Percentiles rank a stretch among this genome's conserved stretches.
Conservation (phyloP, 345 rosid genomes). For the Hibiscus syriacus region DNA sequence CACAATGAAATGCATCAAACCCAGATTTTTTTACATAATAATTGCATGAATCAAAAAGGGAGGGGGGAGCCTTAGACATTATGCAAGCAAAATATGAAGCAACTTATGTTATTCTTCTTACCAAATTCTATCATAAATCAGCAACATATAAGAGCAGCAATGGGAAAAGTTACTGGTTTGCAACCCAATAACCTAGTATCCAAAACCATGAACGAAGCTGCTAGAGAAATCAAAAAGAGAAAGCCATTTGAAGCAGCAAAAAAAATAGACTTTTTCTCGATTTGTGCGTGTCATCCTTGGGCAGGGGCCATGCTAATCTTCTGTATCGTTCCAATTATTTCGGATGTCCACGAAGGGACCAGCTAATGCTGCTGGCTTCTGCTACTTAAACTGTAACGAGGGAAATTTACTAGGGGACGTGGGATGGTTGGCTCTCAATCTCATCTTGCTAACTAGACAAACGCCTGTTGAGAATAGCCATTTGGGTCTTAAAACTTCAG, state of each 20-base stretch:
- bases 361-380: accelerated
- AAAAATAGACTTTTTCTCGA: not conserved
- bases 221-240: too few species aligned
- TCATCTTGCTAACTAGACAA: not conserved
- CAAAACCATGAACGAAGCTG: not conserved
- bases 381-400: not conserved
- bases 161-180: too few species aligned
- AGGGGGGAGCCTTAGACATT: too few species aligned
- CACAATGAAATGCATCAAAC: not conserved
- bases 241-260: not conserved
- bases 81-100: too few species aligned
- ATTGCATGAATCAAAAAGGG: too few species aligned
- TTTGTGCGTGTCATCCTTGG: slow-evolving; percentile 14
- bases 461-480: not conserved
- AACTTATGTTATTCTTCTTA: too few species aligned
- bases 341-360: slow-evolving; percentile 1
- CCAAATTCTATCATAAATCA: not conserved
- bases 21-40: too few species aligned
- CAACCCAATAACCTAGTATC: not conserved
- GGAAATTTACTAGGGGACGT: accelerated
- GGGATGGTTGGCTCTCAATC: not conserved
- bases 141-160: not conserved
- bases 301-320: slow-evolving; percentile 15
- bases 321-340: slow-evolving; percentile 11
- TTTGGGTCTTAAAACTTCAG: not conserved